A percentile compares a stretch with the other conserved stretches of the same genome.
Evolutionary conservation across 805 yeast species (phyloP).

Genomic region (Schwanniomyces pseudopolymorphus): DNA sequence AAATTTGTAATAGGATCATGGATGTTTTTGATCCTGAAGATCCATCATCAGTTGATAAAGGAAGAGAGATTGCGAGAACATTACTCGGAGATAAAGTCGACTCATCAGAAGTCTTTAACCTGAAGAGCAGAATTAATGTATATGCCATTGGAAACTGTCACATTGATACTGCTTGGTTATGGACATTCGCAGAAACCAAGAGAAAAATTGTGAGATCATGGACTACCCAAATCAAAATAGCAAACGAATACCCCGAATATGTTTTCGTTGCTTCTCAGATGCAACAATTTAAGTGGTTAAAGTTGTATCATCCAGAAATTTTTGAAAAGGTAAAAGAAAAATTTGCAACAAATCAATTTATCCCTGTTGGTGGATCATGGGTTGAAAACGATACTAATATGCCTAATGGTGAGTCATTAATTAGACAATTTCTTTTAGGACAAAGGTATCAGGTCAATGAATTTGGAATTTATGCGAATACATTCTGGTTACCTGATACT

Average conservation of each 20-base stretch:
- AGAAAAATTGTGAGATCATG: slow-evolving; percentile 92
- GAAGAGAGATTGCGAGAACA: slow-evolving; percentile 64
- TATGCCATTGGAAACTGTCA: slow-evolving; percentile 93
- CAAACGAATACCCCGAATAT: slow-evolving; percentile 89
- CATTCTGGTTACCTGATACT: slow-evolving; percentile 96
- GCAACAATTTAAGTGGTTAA: slow-evolving; percentile 93
- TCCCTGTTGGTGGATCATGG: slow-evolving; percentile 97
- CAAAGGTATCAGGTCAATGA: slow-evolving; percentile 80
- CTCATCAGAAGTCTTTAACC: slow-evolving; percentile 57
- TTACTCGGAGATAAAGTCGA: slow-evolving; percentile 69
- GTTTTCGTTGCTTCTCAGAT: slow-evolving; percentile 94
- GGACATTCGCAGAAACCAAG: slow-evolving; percentile 98
- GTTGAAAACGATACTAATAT: slow-evolving; percentile 95
- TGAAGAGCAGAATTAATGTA: slow-evolving; percentile 53
- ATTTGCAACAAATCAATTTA: slow-evolving; percentile 68
- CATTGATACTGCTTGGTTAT: slow-evolving; percentile 97
- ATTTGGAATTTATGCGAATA: slow-evolving; percentile 72
- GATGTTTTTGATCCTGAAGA: slow-evolving; percentile 76
- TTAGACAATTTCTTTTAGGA: slow-evolving; percentile 86
- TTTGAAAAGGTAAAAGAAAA: slow-evolving; percentile 64
- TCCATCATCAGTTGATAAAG: slow-evolving; percentile 51
- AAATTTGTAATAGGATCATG: slow-evolving; percentile 79
- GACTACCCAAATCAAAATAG: slow-evolving; percentile 85
- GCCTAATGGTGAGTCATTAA: slow-evolving; percentile 91
- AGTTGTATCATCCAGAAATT: slow-evolving; percentile 80